Base-by-base conservation (phyloP, 2,329 filamentous ascomycete genomes). In the Chaetomiaceae sp. region DNA sequence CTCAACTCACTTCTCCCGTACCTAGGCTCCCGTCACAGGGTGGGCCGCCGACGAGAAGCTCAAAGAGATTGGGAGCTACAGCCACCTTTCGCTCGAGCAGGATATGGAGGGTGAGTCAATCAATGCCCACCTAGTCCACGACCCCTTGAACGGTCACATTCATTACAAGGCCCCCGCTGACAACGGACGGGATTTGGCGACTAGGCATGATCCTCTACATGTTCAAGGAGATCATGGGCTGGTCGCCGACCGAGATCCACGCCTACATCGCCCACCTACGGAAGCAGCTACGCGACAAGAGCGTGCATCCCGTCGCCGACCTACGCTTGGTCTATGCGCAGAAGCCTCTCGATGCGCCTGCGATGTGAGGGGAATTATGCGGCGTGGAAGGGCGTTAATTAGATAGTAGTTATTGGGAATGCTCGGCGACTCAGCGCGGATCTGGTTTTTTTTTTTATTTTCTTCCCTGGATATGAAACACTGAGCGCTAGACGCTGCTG, bases 21-120 rank as follows among this genome's bases (percentile, higher is more conserved):
- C n/a, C n/a, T n/a, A 48, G 45, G 25, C 27, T 16, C 56, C 58
- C 10, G 20, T 56, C 10, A 51, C 33, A 2, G 32, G 37, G 18
- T 57, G 58, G 58, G 34, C 54, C 0, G 5, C 9, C 10, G 56
- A 61, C 18, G 13, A 34, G 30, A 56, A 51, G 32, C 37, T 29
- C 8, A 48, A 54, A 18, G 44, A 54, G 14, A 14, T 59, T 18
- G 59, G 55, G 1, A 21, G 40, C 10, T 37, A 36, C 30, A 25
- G 30, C 23, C 32, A 43, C 10, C 9, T 23, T 18, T 27, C 47
- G 14, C 18, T 42, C 2, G 20, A 42, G n/a, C 11, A 27, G 20
- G 47, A 49, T 13, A 18, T 49, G 20, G 47, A 49, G 10, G 47
- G 46, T 48, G 8, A 27, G 27, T 48, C 27, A 5, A 11, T 16